Evolutionary conservation across 805 yeast genomes (phyloP).

Genomic region (Ogataea pini): DNA sequence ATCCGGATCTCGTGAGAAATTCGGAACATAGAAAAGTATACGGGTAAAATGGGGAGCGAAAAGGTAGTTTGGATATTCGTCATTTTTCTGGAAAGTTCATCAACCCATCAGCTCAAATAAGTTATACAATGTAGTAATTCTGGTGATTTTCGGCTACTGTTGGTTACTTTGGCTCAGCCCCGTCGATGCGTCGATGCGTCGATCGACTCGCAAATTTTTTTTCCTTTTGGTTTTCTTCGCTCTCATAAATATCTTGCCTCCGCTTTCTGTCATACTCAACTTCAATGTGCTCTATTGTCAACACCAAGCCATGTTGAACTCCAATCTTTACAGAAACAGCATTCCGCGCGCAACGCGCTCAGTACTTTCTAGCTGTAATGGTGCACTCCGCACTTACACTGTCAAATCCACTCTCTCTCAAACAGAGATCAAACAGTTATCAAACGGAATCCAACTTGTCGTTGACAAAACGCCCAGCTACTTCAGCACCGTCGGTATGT

Average conservation of each 20-base stretch:
- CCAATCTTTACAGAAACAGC: background rate
- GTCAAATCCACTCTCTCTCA: slow-evolving; percentile 10
- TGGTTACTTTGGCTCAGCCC: background rate
- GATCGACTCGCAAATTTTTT: slow-evolving; percentile 6
- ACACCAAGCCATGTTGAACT: background rate
- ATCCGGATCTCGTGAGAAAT: too few species aligned
- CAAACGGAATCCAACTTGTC: slow-evolving; percentile 80
- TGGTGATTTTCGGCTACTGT: too few species aligned
- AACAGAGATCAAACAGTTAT: slow-evolving; percentile 41
- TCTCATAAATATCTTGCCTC: background rate
- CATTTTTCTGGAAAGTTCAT: too few species aligned
- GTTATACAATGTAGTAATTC: too few species aligned
- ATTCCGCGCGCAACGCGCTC: background rate
- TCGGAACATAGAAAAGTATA: too few species aligned
- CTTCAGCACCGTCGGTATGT: slow-evolving; percentile 87
- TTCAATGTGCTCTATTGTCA: background rate
- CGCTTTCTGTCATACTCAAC: background rate
- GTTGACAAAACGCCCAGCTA: slow-evolving; percentile 88
- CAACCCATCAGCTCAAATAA: too few species aligned
- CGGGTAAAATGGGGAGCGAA: background rate
- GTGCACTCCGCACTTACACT: background rate
- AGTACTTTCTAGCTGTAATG: background rate
- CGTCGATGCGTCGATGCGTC: slow-evolving; percentile 1
- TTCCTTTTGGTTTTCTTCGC: background rate
- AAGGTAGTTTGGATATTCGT: background rate